These are phyloP conservation scores for Lecanicillium sp. DNA, from an alignment of 2,329 filamentous ascomycete species.

Conservation along the genomic window DNA sequence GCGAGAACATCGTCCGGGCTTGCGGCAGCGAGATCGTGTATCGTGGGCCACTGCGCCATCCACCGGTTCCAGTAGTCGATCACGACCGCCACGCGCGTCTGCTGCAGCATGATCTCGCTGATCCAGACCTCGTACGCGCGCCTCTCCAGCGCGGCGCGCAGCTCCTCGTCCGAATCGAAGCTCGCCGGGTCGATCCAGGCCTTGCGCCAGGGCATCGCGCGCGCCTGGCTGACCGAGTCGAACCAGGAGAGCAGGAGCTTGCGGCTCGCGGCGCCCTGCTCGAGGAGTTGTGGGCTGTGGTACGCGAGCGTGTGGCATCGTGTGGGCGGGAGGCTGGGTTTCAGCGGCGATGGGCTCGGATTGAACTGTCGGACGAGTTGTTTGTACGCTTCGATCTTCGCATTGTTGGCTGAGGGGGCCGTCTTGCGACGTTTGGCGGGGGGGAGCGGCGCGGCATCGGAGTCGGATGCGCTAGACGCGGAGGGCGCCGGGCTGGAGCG, in stretches of 20 bases:
- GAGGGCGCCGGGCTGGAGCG: background rate
- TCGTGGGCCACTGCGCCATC: conserved; percentile 55
- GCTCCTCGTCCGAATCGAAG: conserved; percentile 21
- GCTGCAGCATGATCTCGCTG: conserved; percentile 62
- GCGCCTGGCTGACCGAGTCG: conserved; percentile 37
- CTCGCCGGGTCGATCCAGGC: conserved; percentile 44
- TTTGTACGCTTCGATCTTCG: background rate
- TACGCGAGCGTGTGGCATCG: conserved; percentile 37
- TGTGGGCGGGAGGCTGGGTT: conserved; percentile 4
- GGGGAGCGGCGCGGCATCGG: background rate
- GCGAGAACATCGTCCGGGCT: conserved; percentile 49
- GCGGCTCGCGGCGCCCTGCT: conserved; percentile 29
- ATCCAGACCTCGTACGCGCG: conserved; percentile 63
- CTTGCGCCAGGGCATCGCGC: conserved; percentile 56
- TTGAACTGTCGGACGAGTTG: background rate
- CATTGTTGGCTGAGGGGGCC: background rate
- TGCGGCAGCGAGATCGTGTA: conserved; percentile 49
- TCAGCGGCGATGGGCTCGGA: background rate
- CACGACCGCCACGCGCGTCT: conserved; percentile 57
- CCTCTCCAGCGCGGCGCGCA: conserved; percentile 39
- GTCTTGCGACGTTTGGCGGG: conserved; percentile 12
- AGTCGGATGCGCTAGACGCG: background rate
- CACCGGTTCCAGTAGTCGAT: conserved; percentile 59
- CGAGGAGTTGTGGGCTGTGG: conserved; percentile 45
- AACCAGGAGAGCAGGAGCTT: conserved; percentile 45